phyloP scores from a whole-genome alignment of 2,329 filamentous ascomycete genomes.

The Cercospora citrullina region DNA sequence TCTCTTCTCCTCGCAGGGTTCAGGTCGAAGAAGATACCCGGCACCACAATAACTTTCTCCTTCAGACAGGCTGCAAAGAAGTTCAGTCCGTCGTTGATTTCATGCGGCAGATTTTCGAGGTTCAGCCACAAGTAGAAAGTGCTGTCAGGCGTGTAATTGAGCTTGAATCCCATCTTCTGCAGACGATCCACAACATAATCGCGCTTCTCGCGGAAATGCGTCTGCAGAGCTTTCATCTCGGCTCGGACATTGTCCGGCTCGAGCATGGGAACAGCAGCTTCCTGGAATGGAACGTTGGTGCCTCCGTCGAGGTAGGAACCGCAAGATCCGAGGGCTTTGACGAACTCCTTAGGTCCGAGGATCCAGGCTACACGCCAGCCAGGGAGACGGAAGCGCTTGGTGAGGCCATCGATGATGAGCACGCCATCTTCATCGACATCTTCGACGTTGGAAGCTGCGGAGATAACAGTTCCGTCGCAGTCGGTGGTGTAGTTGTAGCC shows the following conservation, averaged over 20 bases:
- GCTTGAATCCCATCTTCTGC: slow-evolving; percentile 80
- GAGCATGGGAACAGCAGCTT: slow-evolving; percentile 91
- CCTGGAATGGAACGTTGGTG: slow-evolving; percentile 92
- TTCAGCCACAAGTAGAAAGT: slow-evolving; percentile 92
- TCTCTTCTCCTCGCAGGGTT: slow-evolving; percentile 88
- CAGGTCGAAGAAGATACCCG: slow-evolving; percentile 96
- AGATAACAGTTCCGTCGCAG: slow-evolving; percentile 88
- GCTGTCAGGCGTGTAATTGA: slow-evolving; percentile 76
- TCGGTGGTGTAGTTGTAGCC: slow-evolving; percentile 94
- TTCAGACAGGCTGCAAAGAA: slow-evolving; percentile 94
- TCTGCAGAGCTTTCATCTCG: slow-evolving; percentile 88
- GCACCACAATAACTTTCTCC: slow-evolving; percentile 95
- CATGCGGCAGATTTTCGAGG: slow-evolving; percentile 65
- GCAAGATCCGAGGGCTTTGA: slow-evolving; percentile 87
- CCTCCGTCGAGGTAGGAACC: slow-evolving; percentile 94
- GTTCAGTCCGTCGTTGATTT: slow-evolving; percentile 88
- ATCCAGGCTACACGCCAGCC: slow-evolving; percentile 98
- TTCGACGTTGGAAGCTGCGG: slow-evolving; percentile 82
- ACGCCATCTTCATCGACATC: slow-evolving; percentile 84
- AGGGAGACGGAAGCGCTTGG: slow-evolving; percentile 93
- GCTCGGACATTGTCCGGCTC: slow-evolving; percentile 74
- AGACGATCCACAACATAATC: slow-evolving; percentile 85
- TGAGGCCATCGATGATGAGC: slow-evolving; percentile 90
- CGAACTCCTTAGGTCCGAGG: slow-evolving; percentile 85
- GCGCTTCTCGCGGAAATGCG: slow-evolving; percentile 88